Percentiles rank a stretch among this genome's conserved stretches.
Conservation (phyloP, 805 yeast genomes). For the Huiozyma naganishii region DNA sequence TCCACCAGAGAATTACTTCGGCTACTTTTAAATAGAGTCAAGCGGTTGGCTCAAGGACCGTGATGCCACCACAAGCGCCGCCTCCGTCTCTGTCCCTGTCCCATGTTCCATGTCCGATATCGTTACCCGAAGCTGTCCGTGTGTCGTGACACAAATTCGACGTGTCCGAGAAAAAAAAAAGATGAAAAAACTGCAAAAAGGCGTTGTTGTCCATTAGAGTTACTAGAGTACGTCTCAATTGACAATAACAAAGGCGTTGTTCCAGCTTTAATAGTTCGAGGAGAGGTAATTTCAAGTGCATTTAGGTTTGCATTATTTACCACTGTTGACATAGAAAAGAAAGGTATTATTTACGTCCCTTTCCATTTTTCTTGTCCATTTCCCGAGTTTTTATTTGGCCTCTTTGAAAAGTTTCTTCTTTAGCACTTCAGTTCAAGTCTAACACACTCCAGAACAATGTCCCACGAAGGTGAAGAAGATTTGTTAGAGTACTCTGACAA, state of each 20-base stretch:
- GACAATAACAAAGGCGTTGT: too few species aligned
- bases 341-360: background rate
- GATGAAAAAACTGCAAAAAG: background rate
- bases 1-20: background rate
- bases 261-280: too few species aligned
- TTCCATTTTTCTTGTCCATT: background rate
- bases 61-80: too few species aligned
- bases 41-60: background rate
- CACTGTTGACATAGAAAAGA: too few species aligned
- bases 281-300: too few species aligned
- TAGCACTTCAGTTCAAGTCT: too few species aligned
- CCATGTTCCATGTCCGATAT: background rate
- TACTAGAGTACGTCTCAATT: background rate
- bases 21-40: background rate
- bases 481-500: conserved; percentile 96
- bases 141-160: background rate
- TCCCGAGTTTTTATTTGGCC: too few species aligned
- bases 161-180: background rate
- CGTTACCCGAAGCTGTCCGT: background rate
- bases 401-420: too few species aligned
- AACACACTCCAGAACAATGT: conserved; percentile 35
- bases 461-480: conserved; percentile 98
- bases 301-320: too few species aligned
- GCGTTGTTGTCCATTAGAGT: background rate
- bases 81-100: too few species aligned